These are phyloP conservation scores for Davidsoniella virescens DNA, from an alignment of 2,329 filamentous ascomycete genomes.

Conservation along the genomic window DNA sequence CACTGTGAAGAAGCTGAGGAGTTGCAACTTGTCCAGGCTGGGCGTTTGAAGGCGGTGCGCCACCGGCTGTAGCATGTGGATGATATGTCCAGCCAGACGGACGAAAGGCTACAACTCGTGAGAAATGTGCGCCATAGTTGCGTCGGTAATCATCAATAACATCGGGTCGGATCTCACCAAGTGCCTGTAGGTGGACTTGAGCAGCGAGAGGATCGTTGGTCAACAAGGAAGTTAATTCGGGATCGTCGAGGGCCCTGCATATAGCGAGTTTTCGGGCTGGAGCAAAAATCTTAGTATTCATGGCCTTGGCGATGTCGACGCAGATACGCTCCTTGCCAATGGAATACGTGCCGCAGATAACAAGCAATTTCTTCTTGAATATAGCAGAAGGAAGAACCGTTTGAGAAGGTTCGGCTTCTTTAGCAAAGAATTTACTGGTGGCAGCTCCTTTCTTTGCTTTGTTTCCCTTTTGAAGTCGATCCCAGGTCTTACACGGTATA, in stretches of 20 bases:
- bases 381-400: conserved; percentile 19
- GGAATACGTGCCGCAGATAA: conserved; percentile 91
- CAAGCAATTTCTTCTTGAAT: conserved; percentile 37
- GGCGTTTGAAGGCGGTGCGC: conserved; percentile 19
- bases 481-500: conserved; percentile 31
- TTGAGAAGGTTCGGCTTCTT: conserved; percentile 12
- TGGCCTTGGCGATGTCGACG: conserved; percentile 72
- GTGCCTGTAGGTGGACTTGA: conserved; percentile 93
- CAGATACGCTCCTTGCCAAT: conserved; percentile 97
- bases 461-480: conserved; percentile 17
- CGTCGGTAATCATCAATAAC: conserved; percentile 81
- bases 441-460: conserved; percentile 19
- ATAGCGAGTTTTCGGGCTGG: conserved; percentile 69
- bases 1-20: conserved; percentile 35
- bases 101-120: conserved; percentile 74
- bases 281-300: conserved; percentile 80
- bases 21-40: conserved; percentile 34
- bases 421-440: conserved; percentile 33
- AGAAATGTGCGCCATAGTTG: conserved; percentile 65
- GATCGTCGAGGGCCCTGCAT: conserved; percentile 69
- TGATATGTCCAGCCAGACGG: conserved; percentile 92
- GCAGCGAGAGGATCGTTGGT: conserved; percentile 69
- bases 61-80: conserved; percentile 29
- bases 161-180: conserved; percentile 86
- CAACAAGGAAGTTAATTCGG: conserved; percentile 60